phyloP scores from a whole-genome alignment of 1,139 yeast species.

The Yamadazyma atmosphaerica region DNA sequence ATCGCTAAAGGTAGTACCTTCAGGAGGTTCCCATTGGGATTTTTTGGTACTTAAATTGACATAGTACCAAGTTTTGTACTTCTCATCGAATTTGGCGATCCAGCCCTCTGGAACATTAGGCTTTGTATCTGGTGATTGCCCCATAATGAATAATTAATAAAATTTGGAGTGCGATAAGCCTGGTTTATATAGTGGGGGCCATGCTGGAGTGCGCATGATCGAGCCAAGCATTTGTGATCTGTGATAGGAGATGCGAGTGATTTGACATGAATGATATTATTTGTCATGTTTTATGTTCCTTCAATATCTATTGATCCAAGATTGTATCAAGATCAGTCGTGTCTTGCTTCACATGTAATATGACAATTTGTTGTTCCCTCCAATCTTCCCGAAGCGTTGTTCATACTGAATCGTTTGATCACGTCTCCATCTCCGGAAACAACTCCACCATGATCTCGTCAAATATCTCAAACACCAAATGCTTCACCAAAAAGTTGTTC shows the following conservation, averaged over 20 bases:
- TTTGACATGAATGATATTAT: too few relatives aligned
- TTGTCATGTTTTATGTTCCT: too few relatives aligned
- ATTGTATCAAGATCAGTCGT: too few relatives aligned
- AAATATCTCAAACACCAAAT: conserved; percentile 57
- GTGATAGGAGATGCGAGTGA: too few relatives aligned
- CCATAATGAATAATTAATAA: conserved; percentile 4
- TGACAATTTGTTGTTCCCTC: too few relatives aligned
- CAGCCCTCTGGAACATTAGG: conserved; percentile 69
- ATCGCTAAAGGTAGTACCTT: conserved; percentile 50
- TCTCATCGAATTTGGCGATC: conserved; percentile 82
- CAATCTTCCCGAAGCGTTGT: too few relatives aligned
- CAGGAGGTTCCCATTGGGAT: conserved; percentile 91
- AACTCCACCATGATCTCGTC: conserved; percentile 26
- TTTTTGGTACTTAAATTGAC: conserved; percentile 70
- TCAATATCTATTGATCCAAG: too few relatives aligned
- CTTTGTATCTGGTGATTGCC: conserved; percentile 9
- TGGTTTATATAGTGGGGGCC: not conserved
- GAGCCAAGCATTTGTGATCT: not conserved
- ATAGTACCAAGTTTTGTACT: conserved; percentile 76
- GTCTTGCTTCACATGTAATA: too few relatives aligned
- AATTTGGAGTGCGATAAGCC: conserved; percentile 2
- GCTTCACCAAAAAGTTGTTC: conserved; percentile 68
- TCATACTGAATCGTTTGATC: too few relatives aligned
- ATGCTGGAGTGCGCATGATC: not conserved
- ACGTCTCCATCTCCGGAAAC: conserved; percentile 23